Evolutionary conservation across 495 filamentous ascomycete species (phyloP).

Genomic region (Aspergillus panamensis): DNA sequence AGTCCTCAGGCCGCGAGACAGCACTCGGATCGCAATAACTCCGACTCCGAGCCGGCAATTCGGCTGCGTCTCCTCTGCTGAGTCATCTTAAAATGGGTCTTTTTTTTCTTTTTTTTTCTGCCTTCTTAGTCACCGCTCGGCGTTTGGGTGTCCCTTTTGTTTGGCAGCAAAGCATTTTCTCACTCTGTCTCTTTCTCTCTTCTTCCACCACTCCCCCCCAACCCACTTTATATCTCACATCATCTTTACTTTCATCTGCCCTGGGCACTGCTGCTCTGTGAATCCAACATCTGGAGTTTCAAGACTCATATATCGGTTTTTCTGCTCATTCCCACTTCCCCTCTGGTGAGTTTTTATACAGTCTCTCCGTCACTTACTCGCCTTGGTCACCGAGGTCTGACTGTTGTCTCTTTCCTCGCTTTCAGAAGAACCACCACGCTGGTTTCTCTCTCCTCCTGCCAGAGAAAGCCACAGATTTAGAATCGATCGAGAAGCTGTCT

Average conservation of each 20-base stretch:
- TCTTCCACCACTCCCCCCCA: constrained; percentile 14
- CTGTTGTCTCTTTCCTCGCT: constrained; percentile 10
- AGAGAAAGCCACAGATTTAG: constrained; percentile 37
- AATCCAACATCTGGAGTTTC: constrained; percentile 11
- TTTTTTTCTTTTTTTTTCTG: constrained; percentile 12
- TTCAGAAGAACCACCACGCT: constrained; percentile 32
- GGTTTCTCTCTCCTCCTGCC: constrained; percentile 37
- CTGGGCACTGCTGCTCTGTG: constrained; percentile 16
- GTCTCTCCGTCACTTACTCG: constrained; percentile 14
- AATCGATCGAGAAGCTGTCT: constrained; percentile 52
- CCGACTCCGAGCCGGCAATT: background rate
- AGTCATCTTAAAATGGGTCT: background rate
- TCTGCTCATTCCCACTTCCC: constrained; percentile 3
- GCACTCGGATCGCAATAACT: background rate
- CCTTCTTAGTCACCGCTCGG: constrained; percentile 13
- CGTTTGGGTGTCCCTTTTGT: constrained; percentile 18
- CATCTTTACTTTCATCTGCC: constrained; percentile 12
- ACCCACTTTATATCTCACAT: constrained; percentile 6
- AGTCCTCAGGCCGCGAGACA: no score
- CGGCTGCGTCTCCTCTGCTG: background rate
- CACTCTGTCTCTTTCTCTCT: constrained; percentile 15
- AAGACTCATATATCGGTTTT: constrained; percentile 14
- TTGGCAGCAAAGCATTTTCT: constrained; percentile 5
- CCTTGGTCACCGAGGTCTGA: constrained; percentile 27
- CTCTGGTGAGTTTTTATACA: constrained; percentile 24